Conservation (phyloP, 192 early-diverging fungal species). For the Dispira simplex region DNA sequence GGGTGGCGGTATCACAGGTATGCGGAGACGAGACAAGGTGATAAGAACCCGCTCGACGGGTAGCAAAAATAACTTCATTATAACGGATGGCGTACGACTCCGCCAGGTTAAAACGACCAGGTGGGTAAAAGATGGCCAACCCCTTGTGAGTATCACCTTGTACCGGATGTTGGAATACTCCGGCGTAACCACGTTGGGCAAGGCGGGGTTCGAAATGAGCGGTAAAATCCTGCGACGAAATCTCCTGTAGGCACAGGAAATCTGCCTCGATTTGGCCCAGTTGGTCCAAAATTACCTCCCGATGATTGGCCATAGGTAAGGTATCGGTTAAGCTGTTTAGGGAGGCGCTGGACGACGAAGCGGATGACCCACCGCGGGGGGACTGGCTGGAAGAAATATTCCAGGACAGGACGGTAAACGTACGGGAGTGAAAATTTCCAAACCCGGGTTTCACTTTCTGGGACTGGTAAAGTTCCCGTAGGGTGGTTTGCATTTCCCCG, state of each 20-base stretch:
- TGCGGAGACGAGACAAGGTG: neutral
- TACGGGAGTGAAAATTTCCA: slow-evolving; percentile 1
- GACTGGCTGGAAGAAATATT: neutral
- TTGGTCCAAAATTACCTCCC: slow-evolving; percentile 3
- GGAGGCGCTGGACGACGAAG: neutral
- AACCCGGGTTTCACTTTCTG: neutral
- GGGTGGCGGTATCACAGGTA: neutral
- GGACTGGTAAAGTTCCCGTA: neutral
- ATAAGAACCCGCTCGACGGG: neutral
- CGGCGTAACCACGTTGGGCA: slow-evolving; percentile 5
- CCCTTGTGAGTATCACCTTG: neutral
- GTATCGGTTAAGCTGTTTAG: no score
- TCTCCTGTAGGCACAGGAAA: neutral
- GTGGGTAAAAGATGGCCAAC: slow-evolving; percentile 8
- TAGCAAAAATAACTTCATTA: slow-evolving; percentile 1
- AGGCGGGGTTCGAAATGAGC: slow-evolving; percentile 8
- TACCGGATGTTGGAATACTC: slow-evolving; percentile 6
- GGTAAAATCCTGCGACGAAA: slow-evolving; percentile 9
- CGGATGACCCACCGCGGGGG: neutral
- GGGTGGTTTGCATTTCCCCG: neutral
- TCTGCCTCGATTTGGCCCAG: slow-evolving; percentile 10
- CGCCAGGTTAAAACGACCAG: slow-evolving; percentile 4
- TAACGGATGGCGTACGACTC: slow-evolving; percentile 11
- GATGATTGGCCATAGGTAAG: neutral
- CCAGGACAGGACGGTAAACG: slow-evolving; percentile 9